phyloP scores from a whole-genome alignment of 2,329 filamentous ascomycete genomes.

The Botrytis cinerea region DNA sequence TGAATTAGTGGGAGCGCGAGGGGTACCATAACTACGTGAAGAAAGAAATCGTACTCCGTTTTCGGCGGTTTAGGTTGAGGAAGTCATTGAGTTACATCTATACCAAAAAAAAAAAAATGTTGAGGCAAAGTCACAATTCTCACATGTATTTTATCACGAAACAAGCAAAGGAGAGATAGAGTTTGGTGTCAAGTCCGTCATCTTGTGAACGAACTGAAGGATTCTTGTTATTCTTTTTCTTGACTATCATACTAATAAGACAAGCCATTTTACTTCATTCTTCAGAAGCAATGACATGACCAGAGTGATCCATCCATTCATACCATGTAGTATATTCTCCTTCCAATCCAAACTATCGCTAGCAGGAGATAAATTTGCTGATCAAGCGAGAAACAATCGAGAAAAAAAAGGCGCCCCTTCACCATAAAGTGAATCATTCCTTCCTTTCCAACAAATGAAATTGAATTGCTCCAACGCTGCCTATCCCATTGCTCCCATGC shows the following conservation, averaged over 20 bases:
- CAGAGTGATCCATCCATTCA: constrained; percentile 6
- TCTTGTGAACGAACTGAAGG: constrained; percentile 8
- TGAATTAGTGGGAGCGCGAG: constrained; percentile 1
- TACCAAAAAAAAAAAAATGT: neutral
- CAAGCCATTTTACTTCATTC: neutral
- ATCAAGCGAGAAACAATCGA: constrained; percentile 18
- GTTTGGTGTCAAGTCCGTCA: constrained; percentile 16
- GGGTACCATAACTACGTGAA: neutral
- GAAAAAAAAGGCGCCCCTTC: constrained; percentile 22
- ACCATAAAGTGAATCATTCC: constrained; percentile 18
- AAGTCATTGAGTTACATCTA: neutral
- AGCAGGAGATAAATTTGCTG: constrained; percentile 7
- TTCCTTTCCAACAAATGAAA: constrained; percentile 22
- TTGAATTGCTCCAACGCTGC: constrained; percentile 21
- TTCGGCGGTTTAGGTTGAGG: neutral
- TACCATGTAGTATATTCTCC: constrained; percentile 8
- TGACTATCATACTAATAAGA: constrained; percentile 5
- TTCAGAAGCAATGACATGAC: constrained; percentile 7
- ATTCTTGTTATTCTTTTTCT: constrained; percentile 6
- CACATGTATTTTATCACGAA: neutral
- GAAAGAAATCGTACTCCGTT: neutral
- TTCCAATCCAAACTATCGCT: constrained; percentile 11
- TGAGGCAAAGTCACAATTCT: neutral
- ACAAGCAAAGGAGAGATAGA: neutral
- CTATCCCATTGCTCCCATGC: constrained; percentile 17